Conservation (phyloP, 805 yeast genomes). For the Saccharomycopsis capsularis region DNA sequence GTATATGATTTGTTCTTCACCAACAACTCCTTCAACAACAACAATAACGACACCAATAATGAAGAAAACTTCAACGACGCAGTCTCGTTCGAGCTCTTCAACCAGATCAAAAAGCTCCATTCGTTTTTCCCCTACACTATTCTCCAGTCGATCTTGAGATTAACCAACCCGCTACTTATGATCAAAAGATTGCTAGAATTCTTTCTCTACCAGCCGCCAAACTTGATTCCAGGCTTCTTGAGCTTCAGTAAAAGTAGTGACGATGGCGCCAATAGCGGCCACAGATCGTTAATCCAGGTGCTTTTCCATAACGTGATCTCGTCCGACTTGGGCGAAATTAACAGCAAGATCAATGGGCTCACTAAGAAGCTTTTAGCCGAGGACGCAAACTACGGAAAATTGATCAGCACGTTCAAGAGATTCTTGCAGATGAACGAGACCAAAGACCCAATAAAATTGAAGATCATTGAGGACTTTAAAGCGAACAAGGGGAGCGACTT, state of each 20-base stretch:
- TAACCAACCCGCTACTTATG: conserved; percentile 83
- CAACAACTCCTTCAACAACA: conserved; percentile 65
- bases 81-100: conserved; percentile 50
- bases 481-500: neutral
- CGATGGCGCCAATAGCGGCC: conserved; percentile 2
- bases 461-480: conserved; percentile 3
- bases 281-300: conserved; percentile 17
- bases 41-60: neutral
- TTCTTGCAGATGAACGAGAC: conserved; percentile 9
- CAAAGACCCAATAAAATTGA: neutral
- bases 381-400: conserved; percentile 1
- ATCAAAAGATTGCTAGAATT: conserved; percentile 75
- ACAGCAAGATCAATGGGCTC: conserved; percentile 1
- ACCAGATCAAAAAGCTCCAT: conserved; percentile 67
- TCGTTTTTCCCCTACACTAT: conserved; percentile 71
- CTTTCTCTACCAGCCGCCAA: conserved; percentile 64
- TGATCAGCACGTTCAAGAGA: conserved; percentile 4
- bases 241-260: neutral
- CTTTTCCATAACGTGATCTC: conserved; percentile 14
- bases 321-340: conserved; percentile 12
- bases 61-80: neutral
- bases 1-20: conserved; percentile 75
- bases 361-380: neutral
- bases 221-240: conserved; percentile 9
- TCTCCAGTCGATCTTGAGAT: conserved; percentile 66